These are phyloP conservation scores for Candida endomychidarum DNA, from an alignment of 805 yeast genomes.

Conservation along the genomic window DNA sequence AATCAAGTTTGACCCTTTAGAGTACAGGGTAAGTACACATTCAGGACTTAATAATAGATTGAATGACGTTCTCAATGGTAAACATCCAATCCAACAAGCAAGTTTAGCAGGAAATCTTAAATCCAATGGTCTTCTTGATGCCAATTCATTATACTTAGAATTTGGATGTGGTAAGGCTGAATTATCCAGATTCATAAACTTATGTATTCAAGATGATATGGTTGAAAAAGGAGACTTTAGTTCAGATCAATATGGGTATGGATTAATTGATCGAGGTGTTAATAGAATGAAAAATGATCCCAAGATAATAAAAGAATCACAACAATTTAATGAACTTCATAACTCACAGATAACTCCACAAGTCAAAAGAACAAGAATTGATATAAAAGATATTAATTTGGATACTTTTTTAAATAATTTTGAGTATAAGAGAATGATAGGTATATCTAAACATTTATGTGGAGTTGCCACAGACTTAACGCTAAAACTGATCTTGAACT, in stretches of 20 bases:
- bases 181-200: slow-evolving; percentile 61
- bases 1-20: slow-evolving; percentile 19
- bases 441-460: slow-evolving; percentile 85
- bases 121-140: slow-evolving; percentile 36
- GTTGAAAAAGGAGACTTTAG: background rate
- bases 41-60: slow-evolving; percentile 40
- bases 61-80: slow-evolving; percentile 51
- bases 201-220: slow-evolving; percentile 29
- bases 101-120: slow-evolving; percentile 71
- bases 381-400: slow-evolving; percentile 72
- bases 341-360: slow-evolving; percentile 20
- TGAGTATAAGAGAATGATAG: slow-evolving; percentile 40
- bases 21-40: slow-evolving; percentile 21
- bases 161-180: slow-evolving; percentile 95
- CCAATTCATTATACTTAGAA: slow-evolving; percentile 52
- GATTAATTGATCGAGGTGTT: slow-evolving; percentile 74
- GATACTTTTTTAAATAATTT: slow-evolving; percentile 33
- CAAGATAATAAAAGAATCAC: slow-evolving; percentile 59
- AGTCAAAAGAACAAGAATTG: slow-evolving; percentile 61
- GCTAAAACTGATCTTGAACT: slow-evolving; percentile 55
- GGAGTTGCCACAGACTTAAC: slow-evolving; percentile 94
- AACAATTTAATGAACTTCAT: slow-evolving; percentile 16
- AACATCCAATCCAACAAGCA: slow-evolving; percentile 82
- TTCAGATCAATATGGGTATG: slow-evolving; percentile 36
- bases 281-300: slow-evolving; percentile 77